Percentiles rank a stretch among this genome's conserved stretches.
phyloP scores from a whole-genome alignment of 1,139 yeast genomes.

The Wickerhamomyces sp. region DNA sequence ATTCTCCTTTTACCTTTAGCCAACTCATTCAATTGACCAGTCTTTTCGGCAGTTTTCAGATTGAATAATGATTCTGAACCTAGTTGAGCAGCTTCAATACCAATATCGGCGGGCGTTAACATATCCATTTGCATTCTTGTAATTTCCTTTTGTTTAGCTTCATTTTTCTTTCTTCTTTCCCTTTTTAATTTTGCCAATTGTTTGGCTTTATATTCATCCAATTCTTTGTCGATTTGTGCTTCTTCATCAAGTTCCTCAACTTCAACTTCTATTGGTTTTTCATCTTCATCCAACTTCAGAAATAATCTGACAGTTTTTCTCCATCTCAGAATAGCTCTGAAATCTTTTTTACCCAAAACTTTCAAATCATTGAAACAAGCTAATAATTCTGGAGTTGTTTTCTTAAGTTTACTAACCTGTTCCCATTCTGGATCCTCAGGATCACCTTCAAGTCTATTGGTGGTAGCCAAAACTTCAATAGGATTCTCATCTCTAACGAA shows the following conservation, averaged over 20 bases:
- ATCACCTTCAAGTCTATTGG: slow-evolving; percentile 58
- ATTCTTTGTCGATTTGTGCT: slow-evolving; percentile 81
- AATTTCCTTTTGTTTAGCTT: slow-evolving; percentile 81
- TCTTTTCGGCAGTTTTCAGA: slow-evolving; percentile 75
- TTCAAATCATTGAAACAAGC: slow-evolving; percentile 88
- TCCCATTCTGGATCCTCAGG: slow-evolving; percentile 69
- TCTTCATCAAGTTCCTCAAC: slow-evolving; percentile 80
- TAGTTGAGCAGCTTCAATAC: slow-evolving; percentile 83
- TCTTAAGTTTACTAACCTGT: slow-evolving; percentile 61
- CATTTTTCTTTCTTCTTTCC: slow-evolving; percentile 78
- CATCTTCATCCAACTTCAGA: slow-evolving; percentile 62
- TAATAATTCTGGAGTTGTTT: slow-evolving; percentile 70
- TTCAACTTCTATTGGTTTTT: slow-evolving; percentile 40
- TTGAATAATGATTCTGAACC: slow-evolving; percentile 83
- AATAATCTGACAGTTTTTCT: slow-evolving; percentile 80
- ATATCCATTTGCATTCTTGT: slow-evolving; percentile 93
- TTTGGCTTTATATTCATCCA: slow-evolving; percentile 65
- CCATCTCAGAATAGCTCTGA: slow-evolving; percentile 79
- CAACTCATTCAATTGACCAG: slow-evolving; percentile 72
- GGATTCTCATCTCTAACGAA: slow-evolving; percentile 81
- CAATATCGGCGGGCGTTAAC: slow-evolving; percentile 89
- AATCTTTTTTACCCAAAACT: slow-evolving; percentile 91
- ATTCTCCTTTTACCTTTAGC: slow-evolving; percentile 80
- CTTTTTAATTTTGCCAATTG: slow-evolving; percentile 68
- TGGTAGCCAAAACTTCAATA: slow-evolving; percentile 71